These are phyloP conservation scores for Vinca minor DNA, from an alignment of 257 asterid genomes.

Conservation along the genomic window DNA sequence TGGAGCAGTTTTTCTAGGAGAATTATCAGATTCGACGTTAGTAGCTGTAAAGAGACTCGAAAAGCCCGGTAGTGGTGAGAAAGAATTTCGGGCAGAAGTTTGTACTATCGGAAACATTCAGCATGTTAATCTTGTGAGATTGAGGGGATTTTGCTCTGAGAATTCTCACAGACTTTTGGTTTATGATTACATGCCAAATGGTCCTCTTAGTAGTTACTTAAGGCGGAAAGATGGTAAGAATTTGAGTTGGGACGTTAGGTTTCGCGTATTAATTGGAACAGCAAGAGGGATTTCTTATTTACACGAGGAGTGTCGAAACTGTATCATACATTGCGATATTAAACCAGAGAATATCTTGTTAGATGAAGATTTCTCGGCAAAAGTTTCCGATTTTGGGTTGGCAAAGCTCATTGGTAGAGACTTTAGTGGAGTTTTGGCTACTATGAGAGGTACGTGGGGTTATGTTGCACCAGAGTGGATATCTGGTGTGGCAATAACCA, in stretches of 20 bases:
- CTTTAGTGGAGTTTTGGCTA: slow-evolving; percentile 59
- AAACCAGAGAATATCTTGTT: slow-evolving; percentile 72
- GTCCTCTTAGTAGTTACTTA: slow-evolving; percentile 56
- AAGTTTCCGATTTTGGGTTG: slow-evolving; percentile 74
- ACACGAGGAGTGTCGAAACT: slow-evolving; percentile 63
- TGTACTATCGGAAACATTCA: slow-evolving; percentile 75
- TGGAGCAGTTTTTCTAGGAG: slow-evolving; percentile 69
- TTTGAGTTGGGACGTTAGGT: slow-evolving; percentile 62
- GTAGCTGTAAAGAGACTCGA: slow-evolving; percentile 82
- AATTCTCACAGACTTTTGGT: slow-evolving; percentile 64
- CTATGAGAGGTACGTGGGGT: slow-evolving; percentile 85
- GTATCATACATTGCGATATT: slow-evolving; percentile 71
- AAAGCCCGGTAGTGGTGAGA: slow-evolving; percentile 69
- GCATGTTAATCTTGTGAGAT: slow-evolving; percentile 67
- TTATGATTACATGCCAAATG: slow-evolving; percentile 74
- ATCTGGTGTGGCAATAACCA: slow-evolving; percentile 71
- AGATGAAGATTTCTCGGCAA: slow-evolving; percentile 55
- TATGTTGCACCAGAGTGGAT: slow-evolving; percentile 92
- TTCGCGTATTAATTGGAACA: slow-evolving; percentile 49
- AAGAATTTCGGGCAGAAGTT: slow-evolving; percentile 74
- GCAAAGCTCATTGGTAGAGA: slow-evolving; percentile 73
- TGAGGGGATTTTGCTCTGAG: slow-evolving; percentile 73
- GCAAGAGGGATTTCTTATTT: slow-evolving; percentile 72
- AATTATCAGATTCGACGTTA: slow-evolving; percentile 38
- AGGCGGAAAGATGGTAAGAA: slow-evolving; percentile 36